Evolutionary conservation across 176 grass and related monocot genomes (phyloP).

Genomic region (bread wheat (Triticum aestivum)): DNA sequence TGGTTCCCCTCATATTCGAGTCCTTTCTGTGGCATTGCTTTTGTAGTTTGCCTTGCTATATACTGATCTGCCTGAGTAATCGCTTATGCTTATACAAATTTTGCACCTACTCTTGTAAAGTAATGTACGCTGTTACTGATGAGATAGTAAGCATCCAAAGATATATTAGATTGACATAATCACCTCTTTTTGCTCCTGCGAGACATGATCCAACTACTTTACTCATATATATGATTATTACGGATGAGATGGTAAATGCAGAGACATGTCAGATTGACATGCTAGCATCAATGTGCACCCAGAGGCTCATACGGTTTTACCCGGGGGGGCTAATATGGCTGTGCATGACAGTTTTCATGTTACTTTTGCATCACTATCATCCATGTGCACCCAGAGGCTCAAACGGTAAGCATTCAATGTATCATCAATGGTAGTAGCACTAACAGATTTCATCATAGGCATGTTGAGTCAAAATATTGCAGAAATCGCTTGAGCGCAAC

Average conservation of each 20-base stretch:
- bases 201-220: neutral
- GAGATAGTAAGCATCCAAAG: neutral
- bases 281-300: neutral
- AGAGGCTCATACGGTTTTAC: neutral
- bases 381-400: neutral
- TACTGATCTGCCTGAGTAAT: neutral
- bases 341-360: neutral
- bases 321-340: neutral
- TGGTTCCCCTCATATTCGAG: neutral
- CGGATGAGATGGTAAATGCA: neutral
- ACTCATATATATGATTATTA: neutral
- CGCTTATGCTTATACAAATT: slow-evolving; percentile 12
- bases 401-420: neutral
- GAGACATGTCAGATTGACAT: neutral
- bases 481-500: neutral
- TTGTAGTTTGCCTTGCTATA: slow-evolving; percentile 10
- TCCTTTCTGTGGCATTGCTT: neutral
- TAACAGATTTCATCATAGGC: neutral
- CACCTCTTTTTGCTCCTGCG: neutral
- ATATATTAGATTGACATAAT: slow-evolving; percentile 3
- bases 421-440: neutral
- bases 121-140: slow-evolving; percentile 36
- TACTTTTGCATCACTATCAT: neutral
- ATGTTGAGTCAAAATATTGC: neutral
- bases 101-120: slow-evolving; percentile 35